A percentile compares a stretch with the other conserved stretches of the same genome.
Evolutionary conservation across 179 eudicot species (phyloP).

Genomic region (Beta lomatogona): DNA sequence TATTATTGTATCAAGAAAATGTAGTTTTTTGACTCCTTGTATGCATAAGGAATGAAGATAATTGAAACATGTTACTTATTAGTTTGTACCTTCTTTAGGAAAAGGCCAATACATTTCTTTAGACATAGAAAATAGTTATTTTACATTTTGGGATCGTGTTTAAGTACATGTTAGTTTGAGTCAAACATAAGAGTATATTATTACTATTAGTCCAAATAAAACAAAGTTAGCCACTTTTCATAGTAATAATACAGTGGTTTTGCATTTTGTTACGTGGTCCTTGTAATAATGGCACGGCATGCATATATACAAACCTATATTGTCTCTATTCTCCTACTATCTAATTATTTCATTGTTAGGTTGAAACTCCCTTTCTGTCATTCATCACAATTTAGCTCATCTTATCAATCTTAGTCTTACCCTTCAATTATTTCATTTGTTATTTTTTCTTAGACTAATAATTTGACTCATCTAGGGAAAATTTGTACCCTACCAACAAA

Average conservation of each 20-base stretch:
- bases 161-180: not conserved
- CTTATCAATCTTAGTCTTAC: not conserved
- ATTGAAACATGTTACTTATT: no score
- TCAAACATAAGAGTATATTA: not conserved
- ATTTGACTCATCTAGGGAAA: not conserved
- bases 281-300: constrained; percentile 29
- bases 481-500: not conserved
- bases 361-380: constrained; percentile 27
- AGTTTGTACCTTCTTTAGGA: not conserved
- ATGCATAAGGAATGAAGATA: no score
- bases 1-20: no score
- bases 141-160: not conserved
- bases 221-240: constrained; percentile 9
- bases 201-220: constrained; percentile 14
- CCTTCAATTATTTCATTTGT: not conserved
- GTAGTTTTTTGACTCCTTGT: no score
- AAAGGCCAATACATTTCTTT: no score
- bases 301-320: constrained; percentile 3
- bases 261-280: constrained; percentile 33
- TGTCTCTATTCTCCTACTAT: constrained; percentile 19
- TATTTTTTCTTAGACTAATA: not conserved
- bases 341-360: constrained; percentile 15
- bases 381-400: not conserved
- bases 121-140: not conserved
- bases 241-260: not conserved